phyloP scores from a whole-genome alignment of 139 green algal genomes.

The Micractinium sp. region DNA sequence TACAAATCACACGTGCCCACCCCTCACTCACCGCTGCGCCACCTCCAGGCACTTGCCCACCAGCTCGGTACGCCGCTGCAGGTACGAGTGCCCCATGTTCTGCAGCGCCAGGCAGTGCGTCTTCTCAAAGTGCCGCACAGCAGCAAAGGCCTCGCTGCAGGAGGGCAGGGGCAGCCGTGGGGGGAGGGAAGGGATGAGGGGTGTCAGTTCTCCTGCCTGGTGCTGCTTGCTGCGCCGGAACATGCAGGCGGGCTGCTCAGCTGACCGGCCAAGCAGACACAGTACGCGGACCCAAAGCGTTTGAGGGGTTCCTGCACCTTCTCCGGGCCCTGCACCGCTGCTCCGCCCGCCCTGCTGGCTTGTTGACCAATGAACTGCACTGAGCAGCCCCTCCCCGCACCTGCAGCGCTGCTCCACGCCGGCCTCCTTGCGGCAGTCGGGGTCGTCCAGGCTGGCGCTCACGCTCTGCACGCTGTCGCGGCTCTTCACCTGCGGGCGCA shows the following conservation, averaged over 20 bases:
- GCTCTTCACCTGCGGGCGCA: neutral
- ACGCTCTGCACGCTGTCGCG: slow-evolving; percentile 28
- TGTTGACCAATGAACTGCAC: too few species aligned
- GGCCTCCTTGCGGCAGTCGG: slow-evolving; percentile 27
- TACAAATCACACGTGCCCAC: neutral
- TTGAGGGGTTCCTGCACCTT: too few species aligned
- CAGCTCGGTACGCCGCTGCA: slow-evolving; percentile 69
- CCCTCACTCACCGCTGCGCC: slow-evolving; percentile 19
- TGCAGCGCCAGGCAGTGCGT: slow-evolving; percentile 59
- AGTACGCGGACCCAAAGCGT: too few species aligned
- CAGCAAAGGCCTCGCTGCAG: slow-evolving; percentile 72
- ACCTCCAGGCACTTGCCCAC: slow-evolving; percentile 57
- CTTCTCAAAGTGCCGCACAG: slow-evolving; percentile 73
- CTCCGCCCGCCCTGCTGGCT: too few species aligned
- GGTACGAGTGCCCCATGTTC: slow-evolving; percentile 72
- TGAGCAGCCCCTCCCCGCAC: too few species aligned
- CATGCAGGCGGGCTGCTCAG: too few species aligned
- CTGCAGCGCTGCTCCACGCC: slow-evolving; percentile 65
- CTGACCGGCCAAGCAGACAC: too few species aligned
- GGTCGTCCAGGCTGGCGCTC: slow-evolving; percentile 22
- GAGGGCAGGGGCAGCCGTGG: too few species aligned
- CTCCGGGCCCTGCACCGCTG: too few species aligned
- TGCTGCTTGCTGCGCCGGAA: too few species aligned
- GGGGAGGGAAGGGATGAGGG: too few species aligned
- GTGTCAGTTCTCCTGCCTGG: too few species aligned